Base-by-base conservation (phyloP, 1,284 basidiomycete species). In the Ustilago trichophora region DNA sequence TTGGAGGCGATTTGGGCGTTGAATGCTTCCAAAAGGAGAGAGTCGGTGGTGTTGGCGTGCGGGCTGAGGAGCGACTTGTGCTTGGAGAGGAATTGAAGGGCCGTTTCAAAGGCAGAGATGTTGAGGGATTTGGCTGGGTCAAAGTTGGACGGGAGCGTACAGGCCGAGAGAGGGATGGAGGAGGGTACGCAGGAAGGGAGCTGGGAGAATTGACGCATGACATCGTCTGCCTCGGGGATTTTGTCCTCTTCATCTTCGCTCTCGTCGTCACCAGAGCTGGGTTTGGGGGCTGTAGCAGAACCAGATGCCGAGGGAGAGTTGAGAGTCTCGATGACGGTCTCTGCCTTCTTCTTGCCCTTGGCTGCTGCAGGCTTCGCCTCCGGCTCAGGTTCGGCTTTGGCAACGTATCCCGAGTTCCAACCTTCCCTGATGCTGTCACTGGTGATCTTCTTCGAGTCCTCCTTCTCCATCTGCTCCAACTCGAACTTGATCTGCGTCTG, bases 21-120 rank as follows among this genome's bases (percentile, higher is more conserved):
- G 85, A 98, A 98, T 1, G 91, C 95, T 48, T 93, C 90, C 31
- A 96, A 88, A 13, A 98, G 87, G 9, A 98, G 87, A 6, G 94
- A 91, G 74, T 98, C 95, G 29, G 73, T 71, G 10, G 77, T 64
- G 22, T 68, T 70, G 42, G 53, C 65, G 24, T 43, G 36, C 7
- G 72, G 63, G 5, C 60, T 62, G 22, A 76, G 58, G 3, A 81
- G 67, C 31, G 52, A 27, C 44, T 76, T 76, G 74, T 81, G 75
- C 16, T 60, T 42, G 24, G 73, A 69, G 1, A 81, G 64, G 56
- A 73, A 80, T 32, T 75, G 59, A 13, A 75, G 71, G 4, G 74
- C 70, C 11, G 62, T 44, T 29, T 76, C 68, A 32, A 81, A 81
- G 9, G 76, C 54, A 7, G 41, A 51, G 24, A 60, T 40, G 45